A percentile compares a stretch with the other conserved stretches of the same genome.
phyloP scores from a whole-genome alignment of 257 asterid genomes.

The Buddleja alternifolia region DNA sequence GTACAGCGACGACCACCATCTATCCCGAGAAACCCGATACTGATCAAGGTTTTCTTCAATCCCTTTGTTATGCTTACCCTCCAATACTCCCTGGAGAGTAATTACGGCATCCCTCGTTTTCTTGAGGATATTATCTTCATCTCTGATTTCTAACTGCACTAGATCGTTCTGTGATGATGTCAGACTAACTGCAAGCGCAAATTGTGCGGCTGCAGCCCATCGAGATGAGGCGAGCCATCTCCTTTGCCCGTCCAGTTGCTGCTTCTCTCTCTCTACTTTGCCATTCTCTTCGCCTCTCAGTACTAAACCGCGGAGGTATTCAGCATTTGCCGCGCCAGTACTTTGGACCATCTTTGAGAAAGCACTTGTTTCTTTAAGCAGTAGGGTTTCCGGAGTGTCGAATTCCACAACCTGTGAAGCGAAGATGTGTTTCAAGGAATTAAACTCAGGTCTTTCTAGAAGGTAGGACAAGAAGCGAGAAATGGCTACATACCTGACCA shows the following conservation, averaged over 20 bases:
- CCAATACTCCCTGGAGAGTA: slow-evolving; percentile 84
- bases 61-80: slow-evolving; percentile 81
- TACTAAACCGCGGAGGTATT: slow-evolving; percentile 81
- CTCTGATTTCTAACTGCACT: slow-evolving; percentile 61
- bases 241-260: slow-evolving; percentile 67
- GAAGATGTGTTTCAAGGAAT: neutral
- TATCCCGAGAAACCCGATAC: slow-evolving; percentile 66
- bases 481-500: slow-evolving; percentile 66
- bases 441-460: neutral
- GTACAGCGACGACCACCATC: slow-evolving; percentile 97
- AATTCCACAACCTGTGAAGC: slow-evolving; percentile 73
- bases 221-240: slow-evolving; percentile 92
- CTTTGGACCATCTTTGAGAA: slow-evolving; percentile 97
- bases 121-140: slow-evolving; percentile 64
- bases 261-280: slow-evolving; percentile 45
- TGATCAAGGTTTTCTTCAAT: slow-evolving; percentile 76
- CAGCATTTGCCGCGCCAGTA: slow-evolving; percentile 92
- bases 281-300: slow-evolving; percentile 41
- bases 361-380: slow-evolving; percentile 70
- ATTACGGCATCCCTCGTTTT: slow-evolving; percentile 87
- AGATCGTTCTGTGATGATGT: slow-evolving; percentile 89
- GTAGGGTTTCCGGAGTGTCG: slow-evolving; percentile 72
- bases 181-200: slow-evolving; percentile 80
- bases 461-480: neutral
- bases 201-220: slow-evolving; percentile 96